A percentile compares a stretch with the other conserved stretches of the same genome.
phyloP scores from a whole-genome alignment of 2,329 filamentous ascomycete species.

The Pseudohalonectria lignicola region DNA sequence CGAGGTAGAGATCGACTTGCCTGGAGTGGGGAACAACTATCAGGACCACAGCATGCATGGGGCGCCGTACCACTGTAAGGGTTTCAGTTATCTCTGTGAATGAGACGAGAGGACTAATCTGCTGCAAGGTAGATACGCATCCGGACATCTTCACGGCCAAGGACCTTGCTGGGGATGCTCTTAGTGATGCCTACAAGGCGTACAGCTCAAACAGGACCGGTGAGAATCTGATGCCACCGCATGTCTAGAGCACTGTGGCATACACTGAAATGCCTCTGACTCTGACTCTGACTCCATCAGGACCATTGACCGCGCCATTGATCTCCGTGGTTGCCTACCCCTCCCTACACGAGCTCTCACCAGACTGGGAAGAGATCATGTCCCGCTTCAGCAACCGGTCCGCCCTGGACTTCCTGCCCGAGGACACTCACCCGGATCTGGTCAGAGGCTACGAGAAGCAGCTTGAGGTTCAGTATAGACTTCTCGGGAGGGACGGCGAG shows the following conservation, averaged over 20 bases:
- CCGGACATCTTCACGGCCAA: background rate
- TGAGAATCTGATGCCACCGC: background rate
- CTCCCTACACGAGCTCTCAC: background rate
- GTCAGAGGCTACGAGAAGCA: background rate
- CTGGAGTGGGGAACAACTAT: constrained; percentile 36
- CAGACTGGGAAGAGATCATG: background rate
- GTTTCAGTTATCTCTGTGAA: background rate
- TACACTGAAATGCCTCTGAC: background rate
- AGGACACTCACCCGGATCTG: background rate
- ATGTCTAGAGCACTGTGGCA: background rate
- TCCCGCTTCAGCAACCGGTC: background rate
- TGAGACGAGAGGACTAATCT: background rate
- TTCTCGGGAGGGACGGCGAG: background rate
- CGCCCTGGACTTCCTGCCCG: background rate
- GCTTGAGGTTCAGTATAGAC: background rate
- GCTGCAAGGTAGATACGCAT: background rate
- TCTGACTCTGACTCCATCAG: background rate
- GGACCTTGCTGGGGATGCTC: background rate
- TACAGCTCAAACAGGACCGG: background rate
- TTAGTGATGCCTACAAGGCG: background rate
- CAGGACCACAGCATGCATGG: constrained; percentile 22
- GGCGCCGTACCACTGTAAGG: background rate
- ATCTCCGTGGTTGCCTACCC: background rate
- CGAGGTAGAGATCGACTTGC: constrained; percentile 27
- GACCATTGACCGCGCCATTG: background rate